A percentile compares a stretch with the other conserved stretches of the same genome.
Conservation (phyloP, 352 stramenopile genomes). For the Phytophthora sp. region DNA sequence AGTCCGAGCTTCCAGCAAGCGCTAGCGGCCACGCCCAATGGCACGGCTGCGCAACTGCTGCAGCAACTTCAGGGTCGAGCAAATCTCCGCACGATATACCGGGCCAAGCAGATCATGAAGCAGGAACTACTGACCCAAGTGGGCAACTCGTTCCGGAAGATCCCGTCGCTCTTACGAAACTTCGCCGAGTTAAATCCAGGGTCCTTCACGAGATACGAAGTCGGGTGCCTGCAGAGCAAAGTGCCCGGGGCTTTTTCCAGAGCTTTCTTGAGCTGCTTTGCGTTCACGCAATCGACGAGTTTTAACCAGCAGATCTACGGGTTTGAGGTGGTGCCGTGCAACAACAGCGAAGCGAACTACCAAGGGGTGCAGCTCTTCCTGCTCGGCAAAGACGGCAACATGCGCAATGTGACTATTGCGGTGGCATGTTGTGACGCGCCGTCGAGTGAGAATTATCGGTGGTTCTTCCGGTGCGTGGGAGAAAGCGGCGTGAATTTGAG, state of each 20-base stretch:
- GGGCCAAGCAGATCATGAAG: constrained; percentile 57
- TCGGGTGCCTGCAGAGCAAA: constrained; percentile 24
- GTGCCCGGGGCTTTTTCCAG: constrained; percentile 42
- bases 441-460: constrained; percentile 51
- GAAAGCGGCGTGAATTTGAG: constrained; percentile 49
- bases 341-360: constrained; percentile 42
- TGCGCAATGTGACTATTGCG: constrained; percentile 47
- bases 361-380: constrained; percentile 56
- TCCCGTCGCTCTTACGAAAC: constrained; percentile 46
- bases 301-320: constrained; percentile 67
- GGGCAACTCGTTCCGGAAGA: constrained; percentile 45
- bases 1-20: constrained; percentile 51
- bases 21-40: constrained; percentile 36
- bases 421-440: constrained; percentile 46
- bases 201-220: constrained; percentile 40
- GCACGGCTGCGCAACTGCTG: constrained; percentile 45
- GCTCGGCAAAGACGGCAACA: constrained; percentile 61
- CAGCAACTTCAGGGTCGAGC: constrained; percentile 42
- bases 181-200: constrained; percentile 49
- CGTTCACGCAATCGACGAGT: constrained; percentile 45
- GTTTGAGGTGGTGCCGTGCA: constrained; percentile 44
- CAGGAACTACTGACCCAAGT: constrained; percentile 39
- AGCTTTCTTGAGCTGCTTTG: constrained; percentile 52
- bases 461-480: constrained; percentile 57
- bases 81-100: constrained; percentile 65